A percentile compares a stretch with the other conserved stretches of the same genome.
These are phyloP conservation scores for Erodium trifolium DNA, from an alignment of 441 rosid genomes.

Conservation along the genomic window DNA sequence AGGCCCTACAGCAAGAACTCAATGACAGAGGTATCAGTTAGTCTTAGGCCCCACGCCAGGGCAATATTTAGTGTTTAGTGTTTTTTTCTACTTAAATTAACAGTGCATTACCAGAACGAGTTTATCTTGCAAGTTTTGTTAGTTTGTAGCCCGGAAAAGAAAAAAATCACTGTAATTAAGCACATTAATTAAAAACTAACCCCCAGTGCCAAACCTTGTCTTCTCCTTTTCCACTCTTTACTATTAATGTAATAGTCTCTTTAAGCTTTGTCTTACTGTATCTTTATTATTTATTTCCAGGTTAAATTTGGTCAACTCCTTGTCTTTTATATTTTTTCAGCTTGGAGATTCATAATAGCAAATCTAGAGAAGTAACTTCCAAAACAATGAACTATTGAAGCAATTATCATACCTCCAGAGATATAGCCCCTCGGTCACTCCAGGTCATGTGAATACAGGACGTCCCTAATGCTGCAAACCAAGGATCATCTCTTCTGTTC, in stretches of 20 bases:
- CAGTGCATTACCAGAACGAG: neutral
- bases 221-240: constrained; percentile 2
- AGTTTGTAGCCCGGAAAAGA: neutral
- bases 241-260: neutral
- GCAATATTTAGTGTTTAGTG: neutral
- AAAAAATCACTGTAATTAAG: neutral
- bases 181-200: neutral
- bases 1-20: constrained; percentile 44
- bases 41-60: neutral
- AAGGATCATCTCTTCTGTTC: constrained; percentile 82
- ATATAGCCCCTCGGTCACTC: constrained; percentile 82
- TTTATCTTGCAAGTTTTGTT: neutral
- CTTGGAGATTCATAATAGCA: no score
- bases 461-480: constrained; percentile 83
- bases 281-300: neutral
- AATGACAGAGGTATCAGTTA: neutral
- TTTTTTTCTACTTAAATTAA: neutral
- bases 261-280: neutral
- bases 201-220: neutral
- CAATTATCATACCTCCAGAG: constrained; percentile 54
- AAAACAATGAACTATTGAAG: no score
- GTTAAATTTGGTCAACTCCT: neutral
- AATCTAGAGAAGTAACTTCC: no score
- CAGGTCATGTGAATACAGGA: constrained; percentile 89
- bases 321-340: no score